Percentiles rank a stretch among this genome's conserved stretches.
Conservation (phyloP, 2,329 filamentous ascomycete genomes). For the Microsporum audouinii region DNA sequence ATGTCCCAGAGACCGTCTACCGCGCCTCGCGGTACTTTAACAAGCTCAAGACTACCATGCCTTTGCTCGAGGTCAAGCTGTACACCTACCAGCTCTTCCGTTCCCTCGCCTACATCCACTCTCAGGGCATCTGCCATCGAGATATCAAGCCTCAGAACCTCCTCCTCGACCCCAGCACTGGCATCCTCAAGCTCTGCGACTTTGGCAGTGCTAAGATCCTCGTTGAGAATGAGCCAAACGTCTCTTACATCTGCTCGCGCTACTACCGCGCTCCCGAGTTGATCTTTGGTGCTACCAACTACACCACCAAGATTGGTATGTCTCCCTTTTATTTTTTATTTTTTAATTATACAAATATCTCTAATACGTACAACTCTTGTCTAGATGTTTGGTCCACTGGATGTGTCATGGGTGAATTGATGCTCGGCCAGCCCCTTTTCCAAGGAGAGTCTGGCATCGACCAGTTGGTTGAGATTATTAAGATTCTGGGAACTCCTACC, state of each 20-base stretch:
- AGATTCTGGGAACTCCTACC: slow-evolving; percentile 91
- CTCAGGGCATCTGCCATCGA: slow-evolving; percentile 95
- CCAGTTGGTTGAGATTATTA: slow-evolving; percentile 98
- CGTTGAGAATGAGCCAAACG: slow-evolving; percentile 96
- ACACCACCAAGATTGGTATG: slow-evolving; percentile 98
- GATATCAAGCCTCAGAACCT: slow-evolving; percentile 99
- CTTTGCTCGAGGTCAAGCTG: slow-evolving; percentile 94
- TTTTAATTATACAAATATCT: background rate
- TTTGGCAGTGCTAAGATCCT: slow-evolving; percentile 98
- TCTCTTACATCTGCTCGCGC: slow-evolving; percentile 98
- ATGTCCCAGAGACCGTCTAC: slow-evolving; percentile 96
- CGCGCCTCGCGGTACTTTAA: slow-evolving; percentile 97
- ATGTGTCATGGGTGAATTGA: slow-evolving; percentile 98
- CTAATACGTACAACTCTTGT: slow-evolving; percentile 11
- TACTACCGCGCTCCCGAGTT: slow-evolving; percentile 97
- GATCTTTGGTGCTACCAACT: slow-evolving; percentile 98
- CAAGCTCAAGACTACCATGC: slow-evolving; percentile 99
- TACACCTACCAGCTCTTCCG: slow-evolving; percentile 99
- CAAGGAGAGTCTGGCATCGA: slow-evolving; percentile 97
- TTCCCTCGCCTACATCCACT: slow-evolving; percentile 96
- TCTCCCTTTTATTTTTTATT: slow-evolving; percentile 8
- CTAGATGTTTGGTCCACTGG: slow-evolving; percentile 98
- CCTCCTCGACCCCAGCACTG: slow-evolving; percentile 78
- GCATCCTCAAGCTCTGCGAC: slow-evolving; percentile 93
- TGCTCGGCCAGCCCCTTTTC: slow-evolving; percentile 96